These are phyloP conservation scores for Artemisia annua DNA, from an alignment of 129 eudicot species.

Conservation along the genomic window DNA sequence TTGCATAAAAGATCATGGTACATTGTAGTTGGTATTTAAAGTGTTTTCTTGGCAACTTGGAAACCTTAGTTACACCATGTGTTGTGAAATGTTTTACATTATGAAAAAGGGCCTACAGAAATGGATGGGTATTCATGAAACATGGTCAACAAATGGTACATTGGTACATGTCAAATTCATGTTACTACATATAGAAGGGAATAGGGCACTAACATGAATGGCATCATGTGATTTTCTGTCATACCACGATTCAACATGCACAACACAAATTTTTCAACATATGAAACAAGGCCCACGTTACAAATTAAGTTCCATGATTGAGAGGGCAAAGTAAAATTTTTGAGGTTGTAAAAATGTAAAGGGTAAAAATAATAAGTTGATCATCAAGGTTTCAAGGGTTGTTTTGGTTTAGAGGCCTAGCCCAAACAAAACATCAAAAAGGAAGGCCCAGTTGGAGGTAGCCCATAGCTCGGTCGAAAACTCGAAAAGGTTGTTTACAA, in stretches of 20 bases:
- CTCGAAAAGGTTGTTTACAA: too few species aligned
- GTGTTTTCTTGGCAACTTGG: too few species aligned
- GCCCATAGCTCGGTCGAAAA: too few species aligned
- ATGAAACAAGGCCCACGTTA: conserved; percentile 4
- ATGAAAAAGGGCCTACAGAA: not conserved
- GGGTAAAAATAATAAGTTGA: too few species aligned
- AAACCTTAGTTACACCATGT: conserved; percentile 6
- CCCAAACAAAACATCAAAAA: too few species aligned
- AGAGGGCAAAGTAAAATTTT: not conserved
- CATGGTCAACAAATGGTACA: conserved; percentile 19
- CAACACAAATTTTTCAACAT: not conserved
- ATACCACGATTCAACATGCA: conserved; percentile 16
- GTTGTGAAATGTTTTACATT: not conserved
- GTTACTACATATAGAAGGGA: conserved; percentile 9
- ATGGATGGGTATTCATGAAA: conserved; percentile 7
- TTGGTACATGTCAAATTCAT: conserved; percentile 14
- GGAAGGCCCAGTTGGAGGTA: too few species aligned
- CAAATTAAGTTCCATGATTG: not conserved
- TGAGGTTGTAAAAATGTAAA: too few species aligned
- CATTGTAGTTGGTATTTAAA: too few species aligned
- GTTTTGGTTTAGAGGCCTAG: too few species aligned
- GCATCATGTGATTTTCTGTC: conserved; percentile 16
- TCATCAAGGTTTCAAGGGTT: too few species aligned
- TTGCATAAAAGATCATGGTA: conserved; percentile 9
- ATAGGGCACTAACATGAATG: not conserved